phyloP scores from a whole-genome alignment of 306 rosid genomes.

The Hippophae tibetana region DNA sequence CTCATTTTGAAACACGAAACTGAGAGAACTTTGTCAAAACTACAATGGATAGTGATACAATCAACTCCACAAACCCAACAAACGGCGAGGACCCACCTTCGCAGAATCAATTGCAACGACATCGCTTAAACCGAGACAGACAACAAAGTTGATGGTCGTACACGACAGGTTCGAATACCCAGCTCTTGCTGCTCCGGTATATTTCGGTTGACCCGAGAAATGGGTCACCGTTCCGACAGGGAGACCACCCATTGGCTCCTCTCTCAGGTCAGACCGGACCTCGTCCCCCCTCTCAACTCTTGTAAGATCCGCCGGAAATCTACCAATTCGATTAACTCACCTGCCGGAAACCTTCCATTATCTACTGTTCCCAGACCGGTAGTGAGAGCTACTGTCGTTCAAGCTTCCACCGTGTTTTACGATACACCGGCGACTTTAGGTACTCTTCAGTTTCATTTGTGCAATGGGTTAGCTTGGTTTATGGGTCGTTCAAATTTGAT shows the following conservation, averaged over 20 bases:
- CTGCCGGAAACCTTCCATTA: background rate
- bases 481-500: no score
- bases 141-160: constrained; percentile 19
- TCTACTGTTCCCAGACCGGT: constrained; percentile 35
- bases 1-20: background rate
- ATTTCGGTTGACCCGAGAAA: constrained; percentile 18
- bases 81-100: background rate
- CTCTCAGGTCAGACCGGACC: constrained; percentile 20
- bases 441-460: background rate
- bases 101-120: constrained; percentile 4
- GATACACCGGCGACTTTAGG: constrained; percentile 78
- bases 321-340: background rate
- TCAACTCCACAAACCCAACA: background rate
- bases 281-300: background rate
- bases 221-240: constrained; percentile 20
- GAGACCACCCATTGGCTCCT: constrained; percentile 23
- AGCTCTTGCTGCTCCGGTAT: constrained; percentile 18
- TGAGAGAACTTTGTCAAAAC: background rate
- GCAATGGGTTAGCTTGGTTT: no score
- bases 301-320: background rate
- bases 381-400: constrained; percentile 62
- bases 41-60: constrained; percentile 8
- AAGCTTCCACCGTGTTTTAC: constrained; percentile 68
- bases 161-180: constrained; percentile 19
- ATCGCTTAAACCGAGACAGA: constrained; percentile 6